phyloP scores from a whole-genome alignment of 140 eudicot genomes.

The Senecio squalidus region DNA sequence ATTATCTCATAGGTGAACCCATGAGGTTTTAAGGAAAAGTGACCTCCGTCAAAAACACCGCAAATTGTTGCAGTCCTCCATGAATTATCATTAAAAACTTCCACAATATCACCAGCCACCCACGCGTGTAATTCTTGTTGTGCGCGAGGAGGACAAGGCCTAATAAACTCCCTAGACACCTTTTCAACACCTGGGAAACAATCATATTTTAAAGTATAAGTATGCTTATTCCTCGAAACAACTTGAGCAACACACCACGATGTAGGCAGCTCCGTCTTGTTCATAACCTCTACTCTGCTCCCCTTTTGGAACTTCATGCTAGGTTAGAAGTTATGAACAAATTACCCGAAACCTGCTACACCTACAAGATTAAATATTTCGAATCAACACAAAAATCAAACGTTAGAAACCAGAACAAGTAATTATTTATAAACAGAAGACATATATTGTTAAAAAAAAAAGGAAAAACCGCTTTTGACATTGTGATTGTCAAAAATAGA shows the following conservation, averaged over 20 bases:
- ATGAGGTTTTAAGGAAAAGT: slow-evolving; percentile 33
- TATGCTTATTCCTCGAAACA: slow-evolving; percentile 47
- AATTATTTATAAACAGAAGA: too few relatives aligned
- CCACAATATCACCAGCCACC: slow-evolving; percentile 59
- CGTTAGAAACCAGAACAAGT: too few relatives aligned
- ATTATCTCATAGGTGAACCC: slow-evolving; percentile 21
- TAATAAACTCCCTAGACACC: slow-evolving; percentile 52
- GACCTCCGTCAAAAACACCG: slow-evolving; percentile 22
- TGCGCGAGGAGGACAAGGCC: slow-evolving; percentile 54
- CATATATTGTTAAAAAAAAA: too few relatives aligned
- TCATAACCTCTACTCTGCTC: slow-evolving; percentile 84
- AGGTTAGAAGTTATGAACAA: slow-evolving; percentile 24
- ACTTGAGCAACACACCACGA: slow-evolving; percentile 72
- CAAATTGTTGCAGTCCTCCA: slow-evolving; percentile 54
- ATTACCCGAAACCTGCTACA: slow-evolving; percentile 36
- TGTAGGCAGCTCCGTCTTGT: slow-evolving; percentile 43
- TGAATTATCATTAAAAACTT: slow-evolving; percentile 50
- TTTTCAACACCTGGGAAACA: slow-evolving; percentile 38
- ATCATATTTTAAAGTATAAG: slow-evolving; percentile 51
- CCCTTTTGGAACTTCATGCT: slow-evolving; percentile 67
- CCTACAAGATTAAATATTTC: slow-evolving; percentile 4
- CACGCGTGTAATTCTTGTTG: slow-evolving; percentile 19
- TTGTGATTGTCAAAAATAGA: too few relatives aligned
- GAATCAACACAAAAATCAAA: too few relatives aligned
- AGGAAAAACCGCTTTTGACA: too few relatives aligned